Evolutionary conservation across 331 rosid genomes (phyloP).

Genomic region (Cucumis variabilis): DNA sequence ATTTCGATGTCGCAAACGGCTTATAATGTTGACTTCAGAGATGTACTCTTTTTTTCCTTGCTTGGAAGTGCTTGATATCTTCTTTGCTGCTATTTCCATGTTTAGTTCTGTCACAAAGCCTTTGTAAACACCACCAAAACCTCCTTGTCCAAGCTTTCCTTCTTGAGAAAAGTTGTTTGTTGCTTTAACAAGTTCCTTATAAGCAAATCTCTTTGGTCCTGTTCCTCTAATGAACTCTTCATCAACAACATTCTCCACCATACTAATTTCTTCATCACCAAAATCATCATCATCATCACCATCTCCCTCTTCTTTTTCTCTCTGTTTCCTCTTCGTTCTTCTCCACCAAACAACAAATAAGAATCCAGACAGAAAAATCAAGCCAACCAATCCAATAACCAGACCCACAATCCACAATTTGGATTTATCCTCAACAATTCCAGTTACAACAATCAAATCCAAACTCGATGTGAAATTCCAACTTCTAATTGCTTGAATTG

Average conservation of each 20-base stretch:
- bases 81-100: constrained; percentile 35
- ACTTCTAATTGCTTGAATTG: constrained; percentile 24
- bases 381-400: constrained; percentile 15
- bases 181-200: constrained; percentile 30
- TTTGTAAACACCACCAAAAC: constrained; percentile 39
- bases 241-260: constrained; percentile 33
- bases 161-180: constrained; percentile 30
- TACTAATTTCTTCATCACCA: constrained; percentile 28
- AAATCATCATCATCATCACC: constrained; percentile 27
- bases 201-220: constrained; percentile 39
- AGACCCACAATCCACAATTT: constrained; percentile 28
- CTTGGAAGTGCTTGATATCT: constrained; percentile 30
- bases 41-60: constrained; percentile 41
- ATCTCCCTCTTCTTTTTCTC: background rate
- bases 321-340: background rate
- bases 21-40: constrained; percentile 38
- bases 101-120: constrained; percentile 13
- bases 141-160: constrained; percentile 38
- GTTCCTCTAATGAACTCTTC: constrained; percentile 30
- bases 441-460: background rate
- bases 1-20: constrained; percentile 38
- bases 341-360: background rate
- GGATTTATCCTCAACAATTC: background rate
- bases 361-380: background rate
- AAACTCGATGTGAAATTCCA: constrained; percentile 38